Conservation (phyloP, 148 eudicot species). For the Rhododendron williamsianum region DNA sequence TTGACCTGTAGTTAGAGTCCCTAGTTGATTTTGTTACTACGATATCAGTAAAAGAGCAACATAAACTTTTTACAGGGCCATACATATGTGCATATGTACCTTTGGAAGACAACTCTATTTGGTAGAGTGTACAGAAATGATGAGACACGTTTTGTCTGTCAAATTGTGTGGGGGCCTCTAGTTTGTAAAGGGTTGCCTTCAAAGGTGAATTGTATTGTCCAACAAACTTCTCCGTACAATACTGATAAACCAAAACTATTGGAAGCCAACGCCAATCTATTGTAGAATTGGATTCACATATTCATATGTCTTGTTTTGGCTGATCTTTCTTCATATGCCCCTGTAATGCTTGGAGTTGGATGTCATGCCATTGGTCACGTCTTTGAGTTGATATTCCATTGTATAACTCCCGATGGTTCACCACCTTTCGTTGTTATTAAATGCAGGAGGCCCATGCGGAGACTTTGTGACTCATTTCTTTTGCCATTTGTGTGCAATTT, state of each 20-base stretch:
- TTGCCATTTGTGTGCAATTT: conserved; percentile 85
- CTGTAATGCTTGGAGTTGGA: not conserved
- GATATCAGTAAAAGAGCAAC: not conserved
- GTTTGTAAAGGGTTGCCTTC: not conserved
- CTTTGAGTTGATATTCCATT: not conserved
- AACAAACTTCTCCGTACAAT: not conserved
- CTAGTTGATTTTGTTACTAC: not conserved
- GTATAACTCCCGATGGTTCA: not conserved
- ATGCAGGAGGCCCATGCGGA: conserved; percentile 91
- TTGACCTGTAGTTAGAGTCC: not conserved
- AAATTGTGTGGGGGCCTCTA: not conserved
- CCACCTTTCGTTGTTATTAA: not conserved
- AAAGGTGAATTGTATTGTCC: not conserved
- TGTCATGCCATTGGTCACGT: not conserved
- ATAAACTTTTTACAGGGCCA: not conserved
- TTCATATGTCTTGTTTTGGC: not conserved
- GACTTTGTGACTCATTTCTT: conserved; percentile 82
- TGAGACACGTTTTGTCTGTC: not conserved
- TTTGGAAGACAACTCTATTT: not conserved
- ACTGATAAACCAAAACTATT: not conserved
- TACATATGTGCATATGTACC: too few species aligned
- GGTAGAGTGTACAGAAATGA: not conserved
- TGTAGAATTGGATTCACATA: not conserved
- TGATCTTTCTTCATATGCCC: not conserved
- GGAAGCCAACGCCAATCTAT: not conserved